Evolutionary conservation across 2,329 filamentous ascomycete genomes (phyloP).

Genomic region (Lasiodiplodia gonubiensis): DNA sequence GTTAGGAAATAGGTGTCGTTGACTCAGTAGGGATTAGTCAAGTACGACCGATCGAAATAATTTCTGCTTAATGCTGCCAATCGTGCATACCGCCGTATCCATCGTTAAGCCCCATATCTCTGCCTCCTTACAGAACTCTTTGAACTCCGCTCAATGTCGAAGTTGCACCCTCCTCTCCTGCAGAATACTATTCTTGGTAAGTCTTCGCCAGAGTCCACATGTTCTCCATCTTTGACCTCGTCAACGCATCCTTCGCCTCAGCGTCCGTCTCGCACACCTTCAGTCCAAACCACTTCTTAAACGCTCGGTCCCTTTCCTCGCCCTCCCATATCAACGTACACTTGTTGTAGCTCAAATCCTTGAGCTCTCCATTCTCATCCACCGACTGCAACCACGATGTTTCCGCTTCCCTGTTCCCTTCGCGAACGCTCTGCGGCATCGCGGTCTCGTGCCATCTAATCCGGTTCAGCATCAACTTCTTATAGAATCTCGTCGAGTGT

Average conservation of each 20-base stretch:
- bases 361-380: slow-evolving; percentile 77
- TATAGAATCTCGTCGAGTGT: slow-evolving; percentile 82
- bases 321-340: slow-evolving; percentile 91
- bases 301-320: slow-evolving; percentile 77
- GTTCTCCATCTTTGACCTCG: slow-evolving; percentile 87
- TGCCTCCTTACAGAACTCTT: background rate
- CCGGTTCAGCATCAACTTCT: slow-evolving; percentile 90
- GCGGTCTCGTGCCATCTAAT: slow-evolving; percentile 95
- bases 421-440: slow-evolving; percentile 64
- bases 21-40: background rate
- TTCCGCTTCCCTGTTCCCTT: slow-evolving; percentile 66
- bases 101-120: background rate
- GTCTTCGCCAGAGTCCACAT: slow-evolving; percentile 92
- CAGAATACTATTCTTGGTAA: slow-evolving; percentile 7
- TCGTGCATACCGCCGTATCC: background rate
- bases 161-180: background rate
- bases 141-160: background rate
- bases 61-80: background rate
- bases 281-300: slow-evolving; percentile 81
- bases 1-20: background rate
- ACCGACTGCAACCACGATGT: slow-evolving; percentile 79
- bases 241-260: slow-evolving; percentile 80
- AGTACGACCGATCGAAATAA: background rate
- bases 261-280: slow-evolving; percentile 92
- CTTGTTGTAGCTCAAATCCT: slow-evolving; percentile 80